phyloP scores from a whole-genome alignment of 495 filamentous ascomycete species.

The Sordaria brevicollis region DNA sequence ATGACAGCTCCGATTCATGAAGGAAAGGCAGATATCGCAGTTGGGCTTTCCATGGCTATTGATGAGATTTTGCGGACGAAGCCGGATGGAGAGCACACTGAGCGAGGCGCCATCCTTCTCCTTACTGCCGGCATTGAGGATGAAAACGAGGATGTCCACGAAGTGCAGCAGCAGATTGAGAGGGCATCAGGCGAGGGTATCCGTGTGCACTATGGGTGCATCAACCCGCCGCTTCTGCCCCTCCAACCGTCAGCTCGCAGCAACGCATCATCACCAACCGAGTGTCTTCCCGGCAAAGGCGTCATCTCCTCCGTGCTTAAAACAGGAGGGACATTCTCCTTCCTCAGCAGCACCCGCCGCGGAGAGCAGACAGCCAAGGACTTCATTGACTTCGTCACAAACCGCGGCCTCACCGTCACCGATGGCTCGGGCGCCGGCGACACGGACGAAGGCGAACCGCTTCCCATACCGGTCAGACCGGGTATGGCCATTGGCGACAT shows the following conservation, averaged over 20 bases:
- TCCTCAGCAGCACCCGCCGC: neutral
- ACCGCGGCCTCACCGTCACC: slow-evolving; percentile 5
- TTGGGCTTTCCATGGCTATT: slow-evolving; percentile 10
- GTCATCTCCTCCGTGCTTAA: slow-evolving; percentile 13
- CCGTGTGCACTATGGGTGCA: slow-evolving; percentile 14
- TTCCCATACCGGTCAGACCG: neutral
- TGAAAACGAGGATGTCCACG: neutral
- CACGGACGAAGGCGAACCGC: slow-evolving; percentile 2
- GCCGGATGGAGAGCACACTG: slow-evolving; percentile 10
- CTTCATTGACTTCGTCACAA: slow-evolving; percentile 9
- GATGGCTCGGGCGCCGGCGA: slow-evolving; percentile 2
- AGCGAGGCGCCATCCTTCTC: slow-evolving; percentile 11
- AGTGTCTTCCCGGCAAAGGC: slow-evolving; percentile 3
- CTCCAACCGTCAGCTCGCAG: neutral
- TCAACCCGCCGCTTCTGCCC: slow-evolving; percentile 1
- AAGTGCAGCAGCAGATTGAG: slow-evolving; percentile 3
- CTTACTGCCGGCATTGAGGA: slow-evolving; percentile 5
- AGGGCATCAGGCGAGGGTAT: slow-evolving; percentile 12
- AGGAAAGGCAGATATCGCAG: slow-evolving; percentile 1
- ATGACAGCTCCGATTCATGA: neutral
- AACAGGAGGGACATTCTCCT: slow-evolving; percentile 11
- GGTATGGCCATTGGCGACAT: slow-evolving; percentile 8
- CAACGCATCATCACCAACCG: neutral
- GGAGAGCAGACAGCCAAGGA: neutral
- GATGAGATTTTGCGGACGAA: slow-evolving; percentile 8